These are phyloP conservation scores for Ploettnerulaceae sp. DNA, from an alignment of 2,329 filamentous ascomycete genomes.

Conservation along the genomic window DNA sequence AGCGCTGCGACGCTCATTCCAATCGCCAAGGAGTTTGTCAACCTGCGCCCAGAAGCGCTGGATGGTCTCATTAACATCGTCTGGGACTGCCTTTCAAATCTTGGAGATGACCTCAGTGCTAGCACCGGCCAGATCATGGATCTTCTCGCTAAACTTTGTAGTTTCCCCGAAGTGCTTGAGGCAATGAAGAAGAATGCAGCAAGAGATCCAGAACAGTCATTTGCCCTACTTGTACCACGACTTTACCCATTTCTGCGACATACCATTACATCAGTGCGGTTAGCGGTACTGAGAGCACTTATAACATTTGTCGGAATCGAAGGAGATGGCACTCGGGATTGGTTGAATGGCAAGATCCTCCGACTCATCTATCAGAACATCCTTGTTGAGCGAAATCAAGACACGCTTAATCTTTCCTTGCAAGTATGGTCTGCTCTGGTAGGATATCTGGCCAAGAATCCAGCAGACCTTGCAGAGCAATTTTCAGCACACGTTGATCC, in stretches of 20 bases:
- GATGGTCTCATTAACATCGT: constrained; percentile 86
- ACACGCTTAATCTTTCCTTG: constrained; percentile 74
- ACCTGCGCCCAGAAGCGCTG: constrained; percentile 71
- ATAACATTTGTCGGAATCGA: constrained; percentile 90
- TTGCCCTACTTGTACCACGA: constrained; percentile 84
- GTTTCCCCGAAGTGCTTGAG: constrained; percentile 85
- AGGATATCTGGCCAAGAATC: constrained; percentile 57
- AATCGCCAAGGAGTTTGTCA: constrained; percentile 92
- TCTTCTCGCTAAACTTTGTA: constrained; percentile 88
- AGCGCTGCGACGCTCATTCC: constrained; percentile 96
- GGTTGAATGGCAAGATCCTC: constrained; percentile 86
- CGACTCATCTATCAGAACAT: constrained; percentile 93
- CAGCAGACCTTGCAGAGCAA: constrained; percentile 63
- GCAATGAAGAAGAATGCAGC: constrained; percentile 90
- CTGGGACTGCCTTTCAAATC: constrained; percentile 92
- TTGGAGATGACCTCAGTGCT: constrained; percentile 95
- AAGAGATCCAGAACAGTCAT: constrained; percentile 79
- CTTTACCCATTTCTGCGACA: constrained; percentile 95
- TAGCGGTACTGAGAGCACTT: constrained; percentile 86
- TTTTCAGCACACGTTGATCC: constrained; percentile 71
- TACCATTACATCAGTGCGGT: constrained; percentile 92
- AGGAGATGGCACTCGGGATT: constrained; percentile 72
- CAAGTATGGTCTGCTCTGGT: constrained; percentile 83
- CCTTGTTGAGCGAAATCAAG: constrained; percentile 83
- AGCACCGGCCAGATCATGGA: constrained; percentile 99